Conservation (phyloP, 2,329 filamentous ascomycete genomes). For the Ophiostoma sp. region DNA sequence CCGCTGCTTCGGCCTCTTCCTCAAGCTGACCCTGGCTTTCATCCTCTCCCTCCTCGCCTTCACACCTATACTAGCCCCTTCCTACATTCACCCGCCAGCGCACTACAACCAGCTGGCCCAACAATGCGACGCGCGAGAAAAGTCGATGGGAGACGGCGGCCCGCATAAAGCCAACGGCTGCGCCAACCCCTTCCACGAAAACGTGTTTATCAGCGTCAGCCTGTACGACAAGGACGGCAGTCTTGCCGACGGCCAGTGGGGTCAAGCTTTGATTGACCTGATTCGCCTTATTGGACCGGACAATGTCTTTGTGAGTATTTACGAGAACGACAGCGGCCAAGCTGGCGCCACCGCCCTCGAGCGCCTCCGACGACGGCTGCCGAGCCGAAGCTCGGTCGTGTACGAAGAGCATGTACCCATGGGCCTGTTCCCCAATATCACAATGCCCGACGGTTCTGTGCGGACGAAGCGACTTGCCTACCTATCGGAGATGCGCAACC, state of each 20-base stretch:
- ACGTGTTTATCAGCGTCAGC: constrained; percentile 68
- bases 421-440: constrained; percentile 52
- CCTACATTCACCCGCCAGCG: constrained; percentile 38
- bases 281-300: constrained; percentile 60
- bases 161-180: constrained; percentile 29
- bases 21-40: constrained; percentile 1
- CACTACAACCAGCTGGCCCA: constrained; percentile 36
- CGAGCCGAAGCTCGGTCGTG: constrained; percentile 48
- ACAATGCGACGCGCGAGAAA: constrained; percentile 30
- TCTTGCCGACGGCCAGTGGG: constrained; percentile 60
- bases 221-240: constrained; percentile 59
- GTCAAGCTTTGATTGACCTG: constrained; percentile 52
- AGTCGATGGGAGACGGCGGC: constrained; percentile 21
- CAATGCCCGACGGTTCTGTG: constrained; percentile 55
- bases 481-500: constrained; percentile 68
- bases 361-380: constrained; percentile 44
- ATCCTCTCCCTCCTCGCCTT: constrained; percentile 5
- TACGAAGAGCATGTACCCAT: constrained; percentile 55
- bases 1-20: background rate
- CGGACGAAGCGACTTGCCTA: constrained; percentile 68
- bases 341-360: constrained; percentile 50
- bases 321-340: constrained; percentile 63
- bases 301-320: constrained; percentile 67
- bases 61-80: constrained; percentile 37
- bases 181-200: constrained; percentile 48